Conservation (phyloP, 768 basidiomycete species). For the Pilatotrama ljubarskyi region DNA sequence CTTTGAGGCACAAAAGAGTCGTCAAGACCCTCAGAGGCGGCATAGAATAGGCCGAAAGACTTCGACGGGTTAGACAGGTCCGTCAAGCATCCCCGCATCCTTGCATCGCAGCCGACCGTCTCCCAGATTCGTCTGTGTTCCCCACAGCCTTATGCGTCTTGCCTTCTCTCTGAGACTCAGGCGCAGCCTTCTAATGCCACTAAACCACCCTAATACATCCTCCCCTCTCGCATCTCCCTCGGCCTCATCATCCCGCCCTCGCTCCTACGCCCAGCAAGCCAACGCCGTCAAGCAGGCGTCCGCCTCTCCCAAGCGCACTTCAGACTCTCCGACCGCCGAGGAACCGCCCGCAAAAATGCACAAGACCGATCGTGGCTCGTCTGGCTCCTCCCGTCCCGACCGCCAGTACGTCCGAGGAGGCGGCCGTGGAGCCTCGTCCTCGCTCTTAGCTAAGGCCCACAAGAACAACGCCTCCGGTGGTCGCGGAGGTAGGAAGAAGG, state of each 20-base stretch:
- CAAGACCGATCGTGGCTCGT: slow-evolving; percentile 14
- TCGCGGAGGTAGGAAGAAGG: slow-evolving; percentile 6
- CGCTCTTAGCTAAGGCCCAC: slow-evolving; percentile 20
- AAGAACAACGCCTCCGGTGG: slow-evolving; percentile 20
- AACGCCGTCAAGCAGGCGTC: slow-evolving; percentile 22
- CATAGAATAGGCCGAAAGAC: not conserved
- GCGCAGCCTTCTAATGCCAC: slow-evolving; percentile 62
- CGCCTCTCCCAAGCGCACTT: slow-evolving; percentile 14
- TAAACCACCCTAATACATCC: slow-evolving; percentile 37
- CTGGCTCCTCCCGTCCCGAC: slow-evolving; percentile 5
- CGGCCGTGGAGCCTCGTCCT: slow-evolving; percentile 14
- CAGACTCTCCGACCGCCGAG: slow-evolving; percentile 17
- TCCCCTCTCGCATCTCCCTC: slow-evolving; percentile 25
- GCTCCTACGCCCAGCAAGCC: slow-evolving; percentile 45
- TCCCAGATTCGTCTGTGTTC: slow-evolving; percentile 11
- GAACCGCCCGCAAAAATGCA: slow-evolving; percentile 23
- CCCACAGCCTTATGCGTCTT: slow-evolving; percentile 47
- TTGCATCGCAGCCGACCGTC: not conserved
- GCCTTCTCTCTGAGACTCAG: slow-evolving; percentile 47
- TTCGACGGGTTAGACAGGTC: not conserved
- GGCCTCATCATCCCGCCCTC: slow-evolving; percentile 31
- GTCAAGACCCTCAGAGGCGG: not conserved
- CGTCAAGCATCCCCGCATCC: not conserved
- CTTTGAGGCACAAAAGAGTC: not conserved
- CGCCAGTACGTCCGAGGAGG: slow-evolving; percentile 3